Evolutionary conservation across 352 stramenopile species (phyloP), one percentile per base, ranked within the genome.

Genomic region (Pythium plurisporium): DNA sequence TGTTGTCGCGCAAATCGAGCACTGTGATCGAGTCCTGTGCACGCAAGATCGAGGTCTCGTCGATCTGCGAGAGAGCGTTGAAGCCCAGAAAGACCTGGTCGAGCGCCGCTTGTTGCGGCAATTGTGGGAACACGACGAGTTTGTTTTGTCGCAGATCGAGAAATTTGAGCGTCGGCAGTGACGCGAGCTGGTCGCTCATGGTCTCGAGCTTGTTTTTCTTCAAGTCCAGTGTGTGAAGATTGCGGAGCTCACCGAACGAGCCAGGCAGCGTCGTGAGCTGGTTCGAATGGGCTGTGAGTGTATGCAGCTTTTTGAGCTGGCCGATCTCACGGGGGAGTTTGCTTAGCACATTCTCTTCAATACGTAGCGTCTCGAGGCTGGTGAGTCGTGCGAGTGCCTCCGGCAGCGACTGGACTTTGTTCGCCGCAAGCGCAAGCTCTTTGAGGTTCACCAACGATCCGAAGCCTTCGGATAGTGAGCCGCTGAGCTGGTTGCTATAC

Each of bases 1-100:
- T 92, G 62, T 95, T 95, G 67, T 95, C 83, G 2, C 83, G 70
- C 40, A 93, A 63, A 27, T 95, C 85, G 26, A 95, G 59, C 2
- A 95, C 69, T 0, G 81, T 92, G 46, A 91, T 67, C 14, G 75
- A 76, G 38, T 91, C 66, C 52, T 89, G 80, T 9, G 73, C 72
- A 4, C 78, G 70, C 20, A 87, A 54, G 5, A 92, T 69, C 5
- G 78, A 87, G 0, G 55, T 52, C 29, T 86, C 78, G 37, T 90
- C 68, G 33, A 93, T 76, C 30, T 48, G 68, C 4, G 67, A 54
- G 5, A 95, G 74, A 4, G 57, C 37, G 26, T 95, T 95, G 58
- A 82, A 95, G 14, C 85, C 83, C 7, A 95, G 57, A 43, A 91
- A 90, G 2, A 92, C 66, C 46, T 91, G 80, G 43, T 95, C 82